Evolutionary conservation across 768 basidiomycete genomes (phyloP), one percentile per base, ranked within the genome.

Genomic region (Tricholoma hemisulphureum): DNA sequence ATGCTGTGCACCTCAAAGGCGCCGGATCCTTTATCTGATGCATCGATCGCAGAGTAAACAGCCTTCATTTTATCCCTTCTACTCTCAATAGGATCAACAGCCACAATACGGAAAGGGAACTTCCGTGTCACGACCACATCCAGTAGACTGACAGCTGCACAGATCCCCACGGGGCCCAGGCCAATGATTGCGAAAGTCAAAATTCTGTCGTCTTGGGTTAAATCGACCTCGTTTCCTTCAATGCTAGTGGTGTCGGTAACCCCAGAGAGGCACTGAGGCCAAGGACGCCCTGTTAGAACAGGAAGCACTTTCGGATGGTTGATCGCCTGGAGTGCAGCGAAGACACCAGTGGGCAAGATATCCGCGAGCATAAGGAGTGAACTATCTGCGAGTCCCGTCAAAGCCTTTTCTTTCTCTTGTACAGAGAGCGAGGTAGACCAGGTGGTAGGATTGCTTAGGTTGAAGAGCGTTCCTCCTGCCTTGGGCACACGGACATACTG

Each of bases 401-500:
- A 69, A 1, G 76, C 76, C 41, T 67, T 69, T 32, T 71, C 64
- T 60, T 75, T 78, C 55, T 69, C 69, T 29, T 73, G 68, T n/a
- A 67, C 52, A 11, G 75, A 58, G 18, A 78, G 68, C 7, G 64
- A 59, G n/a, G 73, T 77, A 6, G 74, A 73, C 78, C 78, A 83
- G 3, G 78, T 75, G 18, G 71, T 70, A 9, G 84, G 71, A 46
- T 79, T 76, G 55, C 74, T 78, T 41, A 90, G 74, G 60, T 80
- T 85, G 74, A 87, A 88, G 5, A 92, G 77, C 0, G 89, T 91
- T 34, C 88, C 89, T 23, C 91, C 91, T 0, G 87, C 91, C 62
- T 80, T 83, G n/a, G 89, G 89, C 6, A 92, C 84, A 29, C 89
- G 84, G 5, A 89, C 78, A 67, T 85, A 92, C 67, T 91, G 91